Percentiles rank a stretch among this genome's conserved stretches.
phyloP scores from a whole-genome alignment of 2,329 filamentous ascomycete genomes.

The Nemania serpens region DNA sequence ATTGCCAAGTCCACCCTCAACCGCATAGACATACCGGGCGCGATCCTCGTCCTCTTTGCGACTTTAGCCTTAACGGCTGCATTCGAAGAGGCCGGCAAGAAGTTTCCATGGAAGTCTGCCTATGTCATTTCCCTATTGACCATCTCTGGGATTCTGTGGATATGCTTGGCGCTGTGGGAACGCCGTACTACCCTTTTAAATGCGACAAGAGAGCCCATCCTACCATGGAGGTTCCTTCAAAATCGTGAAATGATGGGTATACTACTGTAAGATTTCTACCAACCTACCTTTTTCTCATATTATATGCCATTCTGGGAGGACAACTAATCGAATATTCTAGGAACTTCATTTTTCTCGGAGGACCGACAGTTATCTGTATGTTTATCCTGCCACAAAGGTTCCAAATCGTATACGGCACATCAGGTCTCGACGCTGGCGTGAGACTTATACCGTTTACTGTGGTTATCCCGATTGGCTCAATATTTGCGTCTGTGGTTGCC shows the following conservation, averaged over 20 bases:
- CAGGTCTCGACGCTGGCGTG: conserved; percentile 29
- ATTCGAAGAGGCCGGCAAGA: conserved; percentile 31
- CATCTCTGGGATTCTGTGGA: conserved; percentile 28
- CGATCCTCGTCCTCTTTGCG: conserved; percentile 27
- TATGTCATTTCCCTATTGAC: conserved; percentile 32
- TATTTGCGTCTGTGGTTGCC: conserved; percentile 13
- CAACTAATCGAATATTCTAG: conserved; percentile 11
- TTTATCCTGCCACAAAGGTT: conserved; percentile 31
- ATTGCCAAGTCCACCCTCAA: background rate
- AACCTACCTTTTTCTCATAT: background rate
- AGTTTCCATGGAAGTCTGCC: conserved; percentile 31
- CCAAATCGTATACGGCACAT: conserved; percentile 28
- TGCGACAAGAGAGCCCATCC: conserved; percentile 25
- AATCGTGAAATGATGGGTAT: conserved; percentile 31
- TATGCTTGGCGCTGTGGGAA: conserved; percentile 27
- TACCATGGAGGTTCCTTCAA: conserved; percentile 30
- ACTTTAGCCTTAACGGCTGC: conserved; percentile 23
- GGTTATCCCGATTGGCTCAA: conserved; percentile 20
- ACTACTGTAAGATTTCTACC: conserved; percentile 21
- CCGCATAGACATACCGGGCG: conserved; percentile 29
- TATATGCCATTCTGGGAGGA: background rate
- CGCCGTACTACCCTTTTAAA: conserved; percentile 24
- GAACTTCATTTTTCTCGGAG: conserved; percentile 25
- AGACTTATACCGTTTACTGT: conserved; percentile 29
- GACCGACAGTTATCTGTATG: conserved; percentile 20